phyloP scores from a whole-genome alignment of 2,329 filamentous ascomycete genomes.

The Ascochyta koolunga region DNA sequence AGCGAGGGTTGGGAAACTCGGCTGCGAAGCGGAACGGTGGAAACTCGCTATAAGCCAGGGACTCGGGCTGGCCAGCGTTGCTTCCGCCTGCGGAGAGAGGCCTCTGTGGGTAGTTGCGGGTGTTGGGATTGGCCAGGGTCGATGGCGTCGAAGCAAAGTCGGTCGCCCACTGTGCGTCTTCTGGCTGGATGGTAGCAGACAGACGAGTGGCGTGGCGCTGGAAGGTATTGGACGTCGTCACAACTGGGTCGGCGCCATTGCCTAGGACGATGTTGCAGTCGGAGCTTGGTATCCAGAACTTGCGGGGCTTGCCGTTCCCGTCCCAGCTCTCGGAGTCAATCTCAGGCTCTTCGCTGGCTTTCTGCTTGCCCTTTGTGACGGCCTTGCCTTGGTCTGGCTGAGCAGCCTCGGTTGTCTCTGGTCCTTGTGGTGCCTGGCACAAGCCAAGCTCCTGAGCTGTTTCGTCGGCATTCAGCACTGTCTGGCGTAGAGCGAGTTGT shows the following conservation, averaged over 20 bases:
- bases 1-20: conserved; percentile 62
- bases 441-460: conserved; percentile 60
- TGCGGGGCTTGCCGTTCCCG: conserved; percentile 59
- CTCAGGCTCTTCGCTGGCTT: conserved; percentile 40
- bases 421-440: conserved; percentile 51
- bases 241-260: conserved; percentile 59
- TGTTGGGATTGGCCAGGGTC: conserved; percentile 45
- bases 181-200: conserved; percentile 59
- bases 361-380: conserved; percentile 54
- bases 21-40: conserved; percentile 65
- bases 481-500: conserved; percentile 62
- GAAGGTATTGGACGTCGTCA: conserved; percentile 54
- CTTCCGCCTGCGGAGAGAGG: conserved; percentile 46
- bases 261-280: conserved; percentile 64
- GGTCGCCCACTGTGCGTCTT: conserved; percentile 62
- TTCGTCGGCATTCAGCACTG: conserved; percentile 59
- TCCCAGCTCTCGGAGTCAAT: conserved; percentile 60
- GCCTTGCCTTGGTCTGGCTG: conserved; percentile 29
- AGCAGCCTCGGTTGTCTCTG: conserved; percentile 22
- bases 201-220: conserved; percentile 55
- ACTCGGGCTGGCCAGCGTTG: conserved; percentile 45
- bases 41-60: conserved; percentile 59
- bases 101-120: conserved; percentile 35
- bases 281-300: conserved; percentile 63
- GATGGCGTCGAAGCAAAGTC: conserved; percentile 59